Evolutionary conservation across 192 early-diverging fungal species (phyloP).

Genomic region (Coemansia umbellata): DNA sequence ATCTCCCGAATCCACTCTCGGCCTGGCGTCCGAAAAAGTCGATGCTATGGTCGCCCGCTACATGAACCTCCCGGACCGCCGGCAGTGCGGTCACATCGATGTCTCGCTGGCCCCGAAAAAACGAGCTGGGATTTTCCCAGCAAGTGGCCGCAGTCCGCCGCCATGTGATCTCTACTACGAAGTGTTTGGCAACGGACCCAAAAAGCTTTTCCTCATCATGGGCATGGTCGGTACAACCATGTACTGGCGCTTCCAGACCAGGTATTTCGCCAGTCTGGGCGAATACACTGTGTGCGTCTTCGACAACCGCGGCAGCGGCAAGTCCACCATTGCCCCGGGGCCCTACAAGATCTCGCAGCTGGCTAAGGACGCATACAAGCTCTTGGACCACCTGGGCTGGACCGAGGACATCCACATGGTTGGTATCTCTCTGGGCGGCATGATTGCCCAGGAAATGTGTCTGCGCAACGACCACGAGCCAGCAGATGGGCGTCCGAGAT

Average conservation of each 20-base stretch:
- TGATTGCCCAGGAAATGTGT: conserved; percentile 76
- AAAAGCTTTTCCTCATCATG: conserved; percentile 72
- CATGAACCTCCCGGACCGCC: conserved; percentile 24
- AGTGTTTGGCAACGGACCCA: conserved; percentile 66
- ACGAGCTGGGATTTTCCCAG: conserved; percentile 5
- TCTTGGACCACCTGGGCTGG: conserved; percentile 78
- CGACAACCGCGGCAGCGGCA: conserved; percentile 82
- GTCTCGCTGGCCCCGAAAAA: conserved; percentile 7
- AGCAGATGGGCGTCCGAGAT: background rate
- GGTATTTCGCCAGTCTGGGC: conserved; percentile 60
- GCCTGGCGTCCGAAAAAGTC: background rate
- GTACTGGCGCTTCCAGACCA: conserved; percentile 56
- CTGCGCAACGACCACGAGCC: conserved; percentile 10
- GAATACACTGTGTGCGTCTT: conserved; percentile 73
- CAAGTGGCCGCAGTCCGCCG: background rate
- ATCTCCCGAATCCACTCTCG: background rate
- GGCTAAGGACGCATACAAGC: conserved; percentile 65
- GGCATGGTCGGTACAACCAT: conserved; percentile 50
- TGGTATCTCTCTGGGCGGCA: conserved; percentile 83
- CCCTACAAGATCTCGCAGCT: conserved; percentile 65
- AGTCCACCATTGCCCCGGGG: conserved; percentile 24
- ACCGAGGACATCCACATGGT: conserved; percentile 63
- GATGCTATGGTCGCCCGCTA: conserved; percentile 10
- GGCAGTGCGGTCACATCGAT: conserved; percentile 9
- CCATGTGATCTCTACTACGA: conserved; percentile 67